Evolutionary conservation across 768 basidiomycete species (phyloP).

Genomic region (Rhodotorula taiwanensis): DNA sequence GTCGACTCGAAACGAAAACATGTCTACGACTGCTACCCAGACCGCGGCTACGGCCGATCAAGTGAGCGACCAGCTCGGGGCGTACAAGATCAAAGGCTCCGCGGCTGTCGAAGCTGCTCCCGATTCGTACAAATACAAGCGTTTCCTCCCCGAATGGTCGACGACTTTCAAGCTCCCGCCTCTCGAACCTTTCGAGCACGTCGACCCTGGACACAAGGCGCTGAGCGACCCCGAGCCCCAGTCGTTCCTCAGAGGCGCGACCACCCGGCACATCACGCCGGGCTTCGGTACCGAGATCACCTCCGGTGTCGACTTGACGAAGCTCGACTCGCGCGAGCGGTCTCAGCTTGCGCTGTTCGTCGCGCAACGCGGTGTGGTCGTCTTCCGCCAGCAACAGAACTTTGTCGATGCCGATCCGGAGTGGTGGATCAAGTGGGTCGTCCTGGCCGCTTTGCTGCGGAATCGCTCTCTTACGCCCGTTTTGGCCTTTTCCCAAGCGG

Average conservation of each 20-base stretch:
- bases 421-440: conserved; percentile 44
- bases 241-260: conserved; percentile 60
- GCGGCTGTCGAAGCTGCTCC: not conserved
- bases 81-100: not conserved
- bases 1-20: not conserved
- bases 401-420: conserved; percentile 57
- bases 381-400: conserved; percentile 53
- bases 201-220: conserved; percentile 62
- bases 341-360: conserved; percentile 70
- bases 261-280: conserved; percentile 62
- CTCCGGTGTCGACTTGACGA: conserved; percentile 55
- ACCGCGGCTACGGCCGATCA: not conserved
- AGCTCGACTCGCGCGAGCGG: conserved; percentile 56
- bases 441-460: conserved; percentile 54
- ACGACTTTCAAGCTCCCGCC: conserved; percentile 55
- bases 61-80: not conserved
- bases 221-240: conserved; percentile 57
- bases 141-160: conserved; percentile 62
- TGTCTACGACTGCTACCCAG: not conserved
- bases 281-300: conserved; percentile 63
- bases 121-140: conserved; percentile 56
- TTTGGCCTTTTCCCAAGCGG: too few relatives aligned
- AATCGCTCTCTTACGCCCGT: too few relatives aligned
- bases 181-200: conserved; percentile 64
- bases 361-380: conserved; percentile 62